A percentile compares a stretch with the other conserved stretches of the same genome.
phyloP scores from a whole-genome alignment of 2,329 filamentous ascomycete genomes.

The Fusarium musae region DNA sequence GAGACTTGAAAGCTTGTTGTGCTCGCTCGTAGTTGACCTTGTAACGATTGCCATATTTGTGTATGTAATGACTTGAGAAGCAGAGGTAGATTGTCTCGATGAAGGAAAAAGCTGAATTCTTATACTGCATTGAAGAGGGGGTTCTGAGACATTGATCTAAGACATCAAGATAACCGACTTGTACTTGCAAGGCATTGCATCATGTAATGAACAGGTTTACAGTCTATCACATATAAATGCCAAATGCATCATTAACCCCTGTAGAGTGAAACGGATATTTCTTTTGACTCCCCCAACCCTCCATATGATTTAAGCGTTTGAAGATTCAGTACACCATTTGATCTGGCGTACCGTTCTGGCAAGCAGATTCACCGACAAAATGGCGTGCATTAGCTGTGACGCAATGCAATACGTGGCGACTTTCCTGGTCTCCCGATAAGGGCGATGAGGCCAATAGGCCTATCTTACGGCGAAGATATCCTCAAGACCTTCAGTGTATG shows the following conservation, averaged over 20 bases:
- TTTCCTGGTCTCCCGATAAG: accelerated
- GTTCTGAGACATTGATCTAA: background rate
- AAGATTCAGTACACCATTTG: background rate
- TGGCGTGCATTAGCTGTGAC: background rate
- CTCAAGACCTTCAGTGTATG: too few species aligned
- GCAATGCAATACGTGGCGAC: background rate
- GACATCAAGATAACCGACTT: background rate
- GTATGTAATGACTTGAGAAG: background rate
- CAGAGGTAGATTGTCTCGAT: accelerated
- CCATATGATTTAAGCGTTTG: accelerated
- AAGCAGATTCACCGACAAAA: background rate
- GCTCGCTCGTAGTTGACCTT: accelerated
- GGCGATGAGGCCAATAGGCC: background rate
- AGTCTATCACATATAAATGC: background rate
- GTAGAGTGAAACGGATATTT: too few species aligned
- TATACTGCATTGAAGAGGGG: background rate
- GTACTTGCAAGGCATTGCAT: background rate
- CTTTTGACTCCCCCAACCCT: background rate
- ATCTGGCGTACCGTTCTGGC: background rate
- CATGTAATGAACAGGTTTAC: background rate
- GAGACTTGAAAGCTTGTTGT: background rate
- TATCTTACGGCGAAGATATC: background rate
- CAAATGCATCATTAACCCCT: background rate
- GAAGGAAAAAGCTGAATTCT: background rate
- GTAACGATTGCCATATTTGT: background rate